Conservation (phyloP, 148 eudicot species). For the Rheum nobile region DNA sequence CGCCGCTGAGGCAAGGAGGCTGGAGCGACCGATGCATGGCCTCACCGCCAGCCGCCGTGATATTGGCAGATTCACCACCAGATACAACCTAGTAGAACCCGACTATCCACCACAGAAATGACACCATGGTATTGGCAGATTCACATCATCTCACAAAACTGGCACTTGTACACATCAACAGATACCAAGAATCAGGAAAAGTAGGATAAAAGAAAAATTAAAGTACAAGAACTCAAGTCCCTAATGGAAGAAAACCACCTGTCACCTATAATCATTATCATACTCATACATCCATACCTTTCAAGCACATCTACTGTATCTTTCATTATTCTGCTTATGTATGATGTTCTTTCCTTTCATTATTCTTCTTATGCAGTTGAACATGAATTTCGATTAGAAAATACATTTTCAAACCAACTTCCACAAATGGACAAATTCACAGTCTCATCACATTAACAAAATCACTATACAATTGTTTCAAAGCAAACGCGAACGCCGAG, state of each 20-base stretch:
- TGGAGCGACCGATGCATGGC: no score
- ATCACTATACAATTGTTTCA: background rate
- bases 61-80: slow-evolving; percentile 88
- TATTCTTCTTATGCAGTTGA: background rate
- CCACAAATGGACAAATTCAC: background rate
- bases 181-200: background rate
- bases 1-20: no score
- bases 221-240: background rate
- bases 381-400: background rate
- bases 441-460: background rate
- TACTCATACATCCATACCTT: background rate
- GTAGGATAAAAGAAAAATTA: background rate
- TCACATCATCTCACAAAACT: slow-evolving; percentile 63
- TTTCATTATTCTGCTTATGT: background rate
- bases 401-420: background rate
- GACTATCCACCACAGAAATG: slow-evolving; percentile 94
- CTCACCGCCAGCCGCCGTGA: no score
- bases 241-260: background rate
- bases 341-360: background rate
- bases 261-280: background rate
- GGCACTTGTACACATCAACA: slow-evolving; percentile 12
- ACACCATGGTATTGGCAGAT: slow-evolving; percentile 69
- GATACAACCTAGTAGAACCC: slow-evolving; percentile 93
- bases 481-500: background rate
- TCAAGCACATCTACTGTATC: background rate